Base-by-base conservation (phyloP, 129 eudicot genomes). In the Flaveria brownii region DNA sequence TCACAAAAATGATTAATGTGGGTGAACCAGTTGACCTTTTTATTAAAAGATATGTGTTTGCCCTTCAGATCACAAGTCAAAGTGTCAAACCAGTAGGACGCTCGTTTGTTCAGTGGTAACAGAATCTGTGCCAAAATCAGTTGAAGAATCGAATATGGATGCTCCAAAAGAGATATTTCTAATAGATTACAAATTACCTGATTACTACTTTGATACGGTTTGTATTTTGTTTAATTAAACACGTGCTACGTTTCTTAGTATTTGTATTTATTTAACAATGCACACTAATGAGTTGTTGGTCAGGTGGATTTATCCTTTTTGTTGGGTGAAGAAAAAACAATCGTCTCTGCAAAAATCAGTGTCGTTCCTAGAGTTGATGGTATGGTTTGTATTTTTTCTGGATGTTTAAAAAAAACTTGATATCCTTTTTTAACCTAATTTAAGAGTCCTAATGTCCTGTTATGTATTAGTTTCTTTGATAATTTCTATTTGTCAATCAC, bases 131-230 rank as follows among this genome's bases (percentile, higher is more conserved):
- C 78, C 87, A 47, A 86, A 87, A 70, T 86, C 85, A 78, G 84
- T 72, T 26, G 96, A 93, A 73, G 93, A 87, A 65, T 68, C 81
- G 56, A 73, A 64, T 12, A 94, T 94, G 99, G 99, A 91, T 5
- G 80, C 74, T 22, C 99, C 93, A 36, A 94, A 91, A 64, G 99
- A 94, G 74, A 89, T 94, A 47, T 94, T 94, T 72, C 82, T 94
- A 18, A 94, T 86, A 83, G 99, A 94, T 79, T 94, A 94, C 86
- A 91, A 94, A 81, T 78, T 85, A 70, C 99, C 99, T 10, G 93
- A 88, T 70, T 94, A 91, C 81, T 94, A 87, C 82, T 94, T 94
- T 82, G 99, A 94, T 36, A 84, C 86, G 76, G 99, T 94, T 79
- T 28, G 76, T 59, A 67, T 66, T 23, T 55, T 14, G 23, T 65